phyloP scores from a whole-genome alignment of 306 rosid genomes.

The Acacia confusa region DNA sequence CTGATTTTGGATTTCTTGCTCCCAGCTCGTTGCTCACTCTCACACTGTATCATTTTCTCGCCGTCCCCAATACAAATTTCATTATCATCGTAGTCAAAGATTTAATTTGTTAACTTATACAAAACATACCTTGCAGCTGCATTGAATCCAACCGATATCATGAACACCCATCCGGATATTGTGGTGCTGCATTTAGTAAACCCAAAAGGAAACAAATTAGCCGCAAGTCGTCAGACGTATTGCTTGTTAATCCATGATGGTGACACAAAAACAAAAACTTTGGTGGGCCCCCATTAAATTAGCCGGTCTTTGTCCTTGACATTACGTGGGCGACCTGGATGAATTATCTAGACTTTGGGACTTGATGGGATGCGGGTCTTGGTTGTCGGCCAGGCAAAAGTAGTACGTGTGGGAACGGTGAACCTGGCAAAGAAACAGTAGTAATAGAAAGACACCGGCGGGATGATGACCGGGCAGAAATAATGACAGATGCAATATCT shows the following conservation, averaged over 20 bases:
- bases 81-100: no score
- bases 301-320: background rate
- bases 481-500: background rate
- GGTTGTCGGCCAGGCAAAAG: background rate
- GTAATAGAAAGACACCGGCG: background rate
- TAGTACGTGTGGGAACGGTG: background rate
- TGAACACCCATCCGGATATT: slow-evolving; percentile 67
- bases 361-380: background rate
- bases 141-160: slow-evolving; percentile 84
- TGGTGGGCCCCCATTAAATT: background rate
- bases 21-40: slow-evolving; percentile 90
- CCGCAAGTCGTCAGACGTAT: background rate
- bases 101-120: no score
- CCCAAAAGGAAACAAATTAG: background rate
- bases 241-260: background rate
- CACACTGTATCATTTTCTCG: slow-evolving; percentile 47
- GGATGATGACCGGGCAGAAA: background rate
- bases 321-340: background rate
- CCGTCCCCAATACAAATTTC: no score
- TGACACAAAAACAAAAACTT: background rate
- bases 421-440: background rate
- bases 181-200: slow-evolving; percentile 56
- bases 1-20: slow-evolving; percentile 69
- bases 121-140: slow-evolving; percentile 76
- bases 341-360: background rate